Evolutionary conservation across 73 alveolate genomes (phyloP).

Genomic region (Breviolum minutum): DNA sequence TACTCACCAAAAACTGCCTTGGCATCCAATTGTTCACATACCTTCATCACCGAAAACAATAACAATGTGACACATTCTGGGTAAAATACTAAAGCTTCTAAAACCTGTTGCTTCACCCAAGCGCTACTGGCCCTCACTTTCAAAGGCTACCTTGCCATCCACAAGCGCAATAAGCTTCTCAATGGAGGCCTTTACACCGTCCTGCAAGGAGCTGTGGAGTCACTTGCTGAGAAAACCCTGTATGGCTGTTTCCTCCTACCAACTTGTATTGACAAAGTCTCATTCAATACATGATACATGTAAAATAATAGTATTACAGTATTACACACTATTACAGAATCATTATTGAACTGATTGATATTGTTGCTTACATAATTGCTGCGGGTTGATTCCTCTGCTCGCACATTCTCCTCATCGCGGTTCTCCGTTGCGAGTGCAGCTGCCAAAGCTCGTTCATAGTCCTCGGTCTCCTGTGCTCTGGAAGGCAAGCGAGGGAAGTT

Average conservation of each 20-base stretch:
- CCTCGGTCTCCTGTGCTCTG: slow-evolving; percentile 53
- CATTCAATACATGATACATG: too few species aligned
- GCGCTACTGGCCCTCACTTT: background rate
- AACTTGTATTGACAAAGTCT: too few species aligned
- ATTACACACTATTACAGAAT: background rate
- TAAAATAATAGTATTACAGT: too few species aligned
- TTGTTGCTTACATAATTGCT: too few species aligned
- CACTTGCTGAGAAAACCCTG: too few species aligned
- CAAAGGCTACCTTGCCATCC: slow-evolving; percentile 19
- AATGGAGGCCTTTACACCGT: slow-evolving; percentile 36
- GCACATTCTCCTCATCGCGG: slow-evolving; percentile 44
- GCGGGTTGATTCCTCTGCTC: too few species aligned
- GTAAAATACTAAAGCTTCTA: background rate
- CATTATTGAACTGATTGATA: background rate
- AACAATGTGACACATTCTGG: too few species aligned
- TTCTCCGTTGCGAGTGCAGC: slow-evolving; percentile 60
- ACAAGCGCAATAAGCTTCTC: slow-evolving; percentile 34
- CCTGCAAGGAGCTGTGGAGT: background rate
- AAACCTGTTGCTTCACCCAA: background rate
- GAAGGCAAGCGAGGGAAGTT: too few species aligned
- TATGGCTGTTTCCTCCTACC: too few species aligned
- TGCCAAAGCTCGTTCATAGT: slow-evolving; percentile 77
- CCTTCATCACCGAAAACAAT: too few species aligned
- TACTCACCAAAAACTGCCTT: too few species aligned
- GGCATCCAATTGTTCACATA: too few species aligned